These are phyloP conservation scores for Cryptococcus depauperatus DNA, from an alignment of 1,284 basidiomycete genomes.

Conservation along the genomic window DNA sequence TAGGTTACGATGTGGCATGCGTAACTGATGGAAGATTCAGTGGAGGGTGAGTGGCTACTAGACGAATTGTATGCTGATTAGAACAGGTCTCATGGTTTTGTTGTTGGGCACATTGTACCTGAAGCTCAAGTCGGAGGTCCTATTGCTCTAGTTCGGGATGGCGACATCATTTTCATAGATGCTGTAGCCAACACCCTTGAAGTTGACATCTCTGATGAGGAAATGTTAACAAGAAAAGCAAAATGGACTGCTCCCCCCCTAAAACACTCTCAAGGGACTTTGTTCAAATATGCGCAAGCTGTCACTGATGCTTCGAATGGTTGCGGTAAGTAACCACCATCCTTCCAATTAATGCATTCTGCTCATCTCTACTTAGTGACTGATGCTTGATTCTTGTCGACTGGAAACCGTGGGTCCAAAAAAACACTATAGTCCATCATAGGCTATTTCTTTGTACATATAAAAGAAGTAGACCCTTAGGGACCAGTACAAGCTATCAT, in stretches of 20 bases:
- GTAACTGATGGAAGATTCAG: constrained; percentile 96
- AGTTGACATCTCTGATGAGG: constrained; percentile 72
- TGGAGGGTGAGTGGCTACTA: constrained; percentile 54
- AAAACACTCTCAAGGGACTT: constrained; percentile 72
- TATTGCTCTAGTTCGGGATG: constrained; percentile 87
- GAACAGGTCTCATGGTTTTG: constrained; percentile 50
- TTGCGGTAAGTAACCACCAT: constrained; percentile 39
- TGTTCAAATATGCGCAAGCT: constrained; percentile 78
- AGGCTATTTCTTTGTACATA: too few species aligned
- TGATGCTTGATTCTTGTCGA: constrained; percentile 24
- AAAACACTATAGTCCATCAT: too few species aligned
- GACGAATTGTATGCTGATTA: constrained; percentile 1
- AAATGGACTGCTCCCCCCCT: constrained; percentile 77
- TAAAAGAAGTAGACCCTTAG: too few species aligned
- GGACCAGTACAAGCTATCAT: too few species aligned
- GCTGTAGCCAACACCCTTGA: constrained; percentile 68
- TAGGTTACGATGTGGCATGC: constrained; percentile 80
- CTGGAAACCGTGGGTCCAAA: too few species aligned
- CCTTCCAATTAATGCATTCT: too few species aligned
- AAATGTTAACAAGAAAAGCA: constrained; percentile 60
- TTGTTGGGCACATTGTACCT: constrained; percentile 52
- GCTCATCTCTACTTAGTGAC: too few species aligned
- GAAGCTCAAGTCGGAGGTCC: constrained; percentile 89
- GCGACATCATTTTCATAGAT: constrained; percentile 77
- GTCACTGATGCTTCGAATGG: constrained; percentile 61